phyloP scores from a whole-genome alignment of 495 filamentous ascomycete genomes.

The Penicillium macrosclerotiorum region DNA sequence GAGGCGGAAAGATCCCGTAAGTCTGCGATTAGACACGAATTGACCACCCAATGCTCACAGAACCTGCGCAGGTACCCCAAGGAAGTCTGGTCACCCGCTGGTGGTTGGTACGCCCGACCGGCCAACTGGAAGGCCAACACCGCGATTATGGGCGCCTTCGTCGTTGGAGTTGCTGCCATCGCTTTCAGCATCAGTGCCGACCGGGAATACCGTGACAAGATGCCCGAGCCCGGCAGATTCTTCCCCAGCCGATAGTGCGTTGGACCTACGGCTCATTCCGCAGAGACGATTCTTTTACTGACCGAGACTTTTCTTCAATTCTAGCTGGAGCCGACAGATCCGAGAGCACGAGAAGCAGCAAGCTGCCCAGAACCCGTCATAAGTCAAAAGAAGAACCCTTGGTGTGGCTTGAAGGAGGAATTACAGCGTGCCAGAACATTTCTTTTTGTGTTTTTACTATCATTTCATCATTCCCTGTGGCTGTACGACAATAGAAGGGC shows the following conservation, averaged over 20 bases:
- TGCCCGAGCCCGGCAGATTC: conserved; percentile 86
- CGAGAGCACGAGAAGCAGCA: conserved; percentile 74
- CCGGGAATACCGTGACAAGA: conserved; percentile 71
- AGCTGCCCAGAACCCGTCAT: conserved; percentile 57
- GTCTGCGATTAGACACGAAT: conserved; percentile 20
- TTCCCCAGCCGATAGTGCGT: conserved; percentile 95
- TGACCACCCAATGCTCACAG: conserved; percentile 19
- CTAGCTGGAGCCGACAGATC: conserved; percentile 90
- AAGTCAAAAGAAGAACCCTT: conserved; percentile 16
- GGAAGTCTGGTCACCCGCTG: conserved; percentile 97
- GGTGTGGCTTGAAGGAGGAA: conserved; percentile 18
- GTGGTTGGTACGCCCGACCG: conserved; percentile 95
- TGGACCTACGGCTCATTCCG: conserved; percentile 7
- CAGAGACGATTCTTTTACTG: conserved; percentile 12
- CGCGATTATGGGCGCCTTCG: conserved; percentile 69
- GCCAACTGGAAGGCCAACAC: conserved; percentile 95
- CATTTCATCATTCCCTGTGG: conserved; percentile 33
- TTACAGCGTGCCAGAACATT: conserved; percentile 30
- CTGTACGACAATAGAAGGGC: conserved; percentile 49
- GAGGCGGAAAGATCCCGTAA: conserved; percentile 87
- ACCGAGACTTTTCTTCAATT: conserved; percentile 12
- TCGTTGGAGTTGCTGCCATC: conserved; percentile 71
- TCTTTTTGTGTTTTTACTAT: conserved; percentile 36
- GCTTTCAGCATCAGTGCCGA: conserved; percentile 82
- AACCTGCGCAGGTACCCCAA: conserved; percentile 76